Evolutionary conservation across 257 asterid genomes (phyloP), one percentile per base, ranked within the genome.

Genomic region (Ilex asprella): DNA sequence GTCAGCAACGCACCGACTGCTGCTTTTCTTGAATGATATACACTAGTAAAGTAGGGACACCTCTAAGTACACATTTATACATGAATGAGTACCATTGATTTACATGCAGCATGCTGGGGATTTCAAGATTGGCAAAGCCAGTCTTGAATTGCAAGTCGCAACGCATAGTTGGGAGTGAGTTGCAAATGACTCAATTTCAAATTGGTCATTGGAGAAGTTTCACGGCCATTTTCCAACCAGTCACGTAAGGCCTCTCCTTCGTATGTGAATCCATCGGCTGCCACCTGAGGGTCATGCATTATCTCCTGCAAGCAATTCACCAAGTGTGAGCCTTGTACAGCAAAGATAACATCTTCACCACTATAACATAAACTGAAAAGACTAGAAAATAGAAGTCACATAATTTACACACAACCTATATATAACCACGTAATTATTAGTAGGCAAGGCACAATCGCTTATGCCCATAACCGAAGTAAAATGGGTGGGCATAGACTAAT

Each of bases 171-270:
- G 15, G 98, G 96, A 69, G 84, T 82, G 7, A 86, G 86, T 46
- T 72, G 70, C 49, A 69, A 56, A 64, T 81, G 80, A 56, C 68
- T 70, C 53, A 91, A 63, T 76, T 63, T 84, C 76, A 82, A 69
- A 67, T 88, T 91, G 12, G 98, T 91, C 98, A 91, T 88, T 0
- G 96, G 98, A 66, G 96, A 91, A 61, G 94, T 86, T 44, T 81
- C 88, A 4, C 69, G 87, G 41, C 94, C 88, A 43, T 73, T 70
- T 31, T 41, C 86, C 57, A 88, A 75, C 98, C 98, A 91, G 32
- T 74, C 92, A 8, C 76, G 83, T 65, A 91, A 55, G 39, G 95
- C 96, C 54, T 86, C 98, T 43, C 84, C 89, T 72, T 91, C 98
- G 12, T 91, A 91, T 12, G 96, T 82, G 84, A 86, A 88, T 59